Evolutionary conservation across 2,329 filamentous ascomycete species (phyloP).

Genomic region (Aspergillus ochraceoroseus): DNA sequence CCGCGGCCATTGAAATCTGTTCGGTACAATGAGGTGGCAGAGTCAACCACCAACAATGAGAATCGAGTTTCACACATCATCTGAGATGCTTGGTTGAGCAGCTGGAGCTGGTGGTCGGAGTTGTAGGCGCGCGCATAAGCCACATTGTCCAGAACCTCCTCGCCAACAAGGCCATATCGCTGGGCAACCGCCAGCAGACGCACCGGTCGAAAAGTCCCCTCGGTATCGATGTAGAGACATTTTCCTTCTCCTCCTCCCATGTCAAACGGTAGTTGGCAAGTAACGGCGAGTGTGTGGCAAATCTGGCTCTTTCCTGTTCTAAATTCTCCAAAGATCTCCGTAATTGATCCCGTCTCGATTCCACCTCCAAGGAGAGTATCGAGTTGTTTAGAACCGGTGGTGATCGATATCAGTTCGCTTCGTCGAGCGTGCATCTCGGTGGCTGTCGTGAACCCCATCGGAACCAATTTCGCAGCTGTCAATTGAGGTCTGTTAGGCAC

Average conservation of each 20-base stretch:
- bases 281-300: slow-evolving; percentile 96
- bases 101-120: slow-evolving; percentile 91
- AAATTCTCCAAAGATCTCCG: slow-evolving; percentile 97
- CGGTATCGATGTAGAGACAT: slow-evolving; percentile 96
- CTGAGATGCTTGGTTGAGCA: slow-evolving; percentile 87
- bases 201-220: slow-evolving; percentile 93
- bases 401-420: slow-evolving; percentile 96
- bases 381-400: slow-evolving; percentile 94
- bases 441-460: slow-evolving; percentile 97
- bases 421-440: slow-evolving; percentile 98
- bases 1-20: slow-evolving; percentile 97
- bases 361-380: slow-evolving; percentile 92
- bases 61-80: slow-evolving; percentile 99
- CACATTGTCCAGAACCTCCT: slow-evolving; percentile 97
- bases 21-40: slow-evolving; percentile 88
- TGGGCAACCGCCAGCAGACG: slow-evolving; percentile 87
- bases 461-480: slow-evolving; percentile 86
- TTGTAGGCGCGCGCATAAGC: slow-evolving; percentile 98
- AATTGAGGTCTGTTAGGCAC: slow-evolving; percentile 14
- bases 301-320: slow-evolving; percentile 98
- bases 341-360: slow-evolving; percentile 94
- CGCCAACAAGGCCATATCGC: slow-evolving; percentile 86
- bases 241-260: slow-evolving; percentile 99
- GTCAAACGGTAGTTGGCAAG: slow-evolving; percentile 94
- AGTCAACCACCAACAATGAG: slow-evolving; percentile 91